Base-by-base conservation (phyloP, 1,284 basidiomycete species). In the Athelia psychrophila region DNA sequence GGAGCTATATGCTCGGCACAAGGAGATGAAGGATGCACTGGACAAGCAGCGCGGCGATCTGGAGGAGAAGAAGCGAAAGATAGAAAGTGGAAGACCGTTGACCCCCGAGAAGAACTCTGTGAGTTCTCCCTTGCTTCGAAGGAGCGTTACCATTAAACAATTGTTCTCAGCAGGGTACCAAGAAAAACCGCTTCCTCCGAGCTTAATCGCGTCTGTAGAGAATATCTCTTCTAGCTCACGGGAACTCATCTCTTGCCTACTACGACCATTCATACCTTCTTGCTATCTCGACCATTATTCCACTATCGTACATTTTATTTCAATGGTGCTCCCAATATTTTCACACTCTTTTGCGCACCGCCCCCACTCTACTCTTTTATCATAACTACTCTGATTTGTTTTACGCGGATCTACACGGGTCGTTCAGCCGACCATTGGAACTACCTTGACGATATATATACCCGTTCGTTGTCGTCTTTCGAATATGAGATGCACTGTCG, bases 21-120 rank as follows among this genome's bases (percentile, higher is more conserved):
- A 93, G 69, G 95, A 98, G 73, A 98, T 98, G 95, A 98, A 97
- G 77, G 95, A 98, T 62, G 90, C 95, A 16, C 78, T 99, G 63
- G 97, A 99, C 76, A 98, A 96, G 78, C 96, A 99, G 73, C 84
- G 94, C 61, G 66, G 79, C 57, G 96, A 99, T 66, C 79, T 99
- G 62, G 96, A 99, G 74, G 96, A 98, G 70, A 97, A 98, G 88
- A 98, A 98, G 86, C 81, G 93, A 72, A 86, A 91, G 66, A 84
- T 98, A 69, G 96, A 98, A 77, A 91, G 86, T 62, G 95, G 95
- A 46, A 81, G 95, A 62, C 93, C 95, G 56, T 77, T 96, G 68
- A 98, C 95, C 46, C 96, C 95, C 32, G 95, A 98, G 76, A 96
- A 96, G 82, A 74, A 77, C 56, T 79, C 79, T 61, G 88, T 90